Evolutionary conservation across 352 stramenopile genomes (phyloP).

Genomic region (Globisporangium carolinianum): DNA sequence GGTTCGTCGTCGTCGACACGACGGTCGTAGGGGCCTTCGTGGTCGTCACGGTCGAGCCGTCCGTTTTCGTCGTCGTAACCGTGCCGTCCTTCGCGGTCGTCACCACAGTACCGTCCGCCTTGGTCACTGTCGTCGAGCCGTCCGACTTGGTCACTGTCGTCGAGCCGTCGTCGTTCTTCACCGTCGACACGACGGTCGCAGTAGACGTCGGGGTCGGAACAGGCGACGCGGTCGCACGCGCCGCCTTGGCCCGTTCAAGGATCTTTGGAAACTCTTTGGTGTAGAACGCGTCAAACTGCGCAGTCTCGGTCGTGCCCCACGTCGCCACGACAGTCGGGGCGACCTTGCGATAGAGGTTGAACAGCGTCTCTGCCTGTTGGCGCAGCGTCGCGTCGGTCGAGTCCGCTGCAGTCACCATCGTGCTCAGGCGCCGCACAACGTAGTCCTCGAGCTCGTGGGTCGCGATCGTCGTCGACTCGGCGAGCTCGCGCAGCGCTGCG

Average conservation of each 20-base stretch:
- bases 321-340: constrained; percentile 29
- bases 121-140: constrained; percentile 12
- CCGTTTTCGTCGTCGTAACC: not conserved
- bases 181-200: constrained; percentile 9
- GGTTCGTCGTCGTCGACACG: constrained; percentile 13
- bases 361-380: constrained; percentile 40
- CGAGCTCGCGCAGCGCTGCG: constrained; percentile 15
- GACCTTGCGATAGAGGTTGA: constrained; percentile 61
- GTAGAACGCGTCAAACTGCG: constrained; percentile 58
- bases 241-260: constrained; percentile 21
- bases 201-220: constrained; percentile 15
- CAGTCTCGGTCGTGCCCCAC: constrained; percentile 32
- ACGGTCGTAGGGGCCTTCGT: constrained; percentile 5
- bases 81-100: constrained; percentile 6
- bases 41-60: constrained; percentile 6
- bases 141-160: constrained; percentile 11
- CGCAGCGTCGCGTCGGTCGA: constrained; percentile 21
- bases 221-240: constrained; percentile 8
- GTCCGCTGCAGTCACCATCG: constrained; percentile 14
- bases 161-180: constrained; percentile 11
- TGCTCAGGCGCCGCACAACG: constrained; percentile 33
- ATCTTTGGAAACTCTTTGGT: constrained; percentile 56
- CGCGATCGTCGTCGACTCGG: constrained; percentile 8
- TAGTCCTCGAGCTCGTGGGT: constrained; percentile 34
- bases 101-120: constrained; percentile 6